Evolutionary conservation across 2,329 filamentous ascomycete species (phyloP), one percentile per base, ranked within the genome.

Genomic region (Penicillium brasilianum): DNA sequence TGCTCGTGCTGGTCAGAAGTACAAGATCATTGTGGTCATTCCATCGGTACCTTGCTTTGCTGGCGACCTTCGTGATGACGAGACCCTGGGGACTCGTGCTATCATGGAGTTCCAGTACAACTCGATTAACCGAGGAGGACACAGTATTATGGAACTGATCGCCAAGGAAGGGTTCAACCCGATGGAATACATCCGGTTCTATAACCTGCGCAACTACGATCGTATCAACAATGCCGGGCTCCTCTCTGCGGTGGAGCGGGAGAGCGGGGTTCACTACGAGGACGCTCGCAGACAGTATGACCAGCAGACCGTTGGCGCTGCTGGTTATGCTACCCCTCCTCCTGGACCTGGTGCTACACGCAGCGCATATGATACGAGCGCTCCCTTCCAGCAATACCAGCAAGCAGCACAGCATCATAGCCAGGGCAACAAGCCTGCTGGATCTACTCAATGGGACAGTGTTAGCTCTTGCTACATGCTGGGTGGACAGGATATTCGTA

Each of bases 71-170:
- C 83, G 91, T 58, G 89, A 93, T 16, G 89, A 94, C 65, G 92
- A 91, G 8, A 93, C 93, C 0, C 87, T 88, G 0, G 94, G 94
- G 11, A 98, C 94, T 0, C 82, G 92, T 50, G 94, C 93, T 11
- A 99, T 98, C 71, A 98, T 99, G 92, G 93, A 98, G 74, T 98
- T 96, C 75, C 95, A 98, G 75, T 99, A 95, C 82, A 96, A 96
- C 78, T 96, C 92, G 0, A 96, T 99, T 69, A 93, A 91, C 74
- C 89, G 95, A 44, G 95, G 95, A 14, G 90, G 95, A 63, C 85
- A 97, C 74, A 97, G 92, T 22, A 98, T 99, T 57, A 96, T 91
- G 73, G 92, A 88, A 57, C 86, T 90, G 71, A 87, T 97, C 60
- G 84, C 84, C 61, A 87, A 86, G 20, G 83, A 91, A 67, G 93